A percentile compares a stretch with the other conserved stretches of the same genome.
phyloP scores from a whole-genome alignment of 2,329 filamentous ascomycete genomes.

The Cladosporium halotolerans region DNA sequence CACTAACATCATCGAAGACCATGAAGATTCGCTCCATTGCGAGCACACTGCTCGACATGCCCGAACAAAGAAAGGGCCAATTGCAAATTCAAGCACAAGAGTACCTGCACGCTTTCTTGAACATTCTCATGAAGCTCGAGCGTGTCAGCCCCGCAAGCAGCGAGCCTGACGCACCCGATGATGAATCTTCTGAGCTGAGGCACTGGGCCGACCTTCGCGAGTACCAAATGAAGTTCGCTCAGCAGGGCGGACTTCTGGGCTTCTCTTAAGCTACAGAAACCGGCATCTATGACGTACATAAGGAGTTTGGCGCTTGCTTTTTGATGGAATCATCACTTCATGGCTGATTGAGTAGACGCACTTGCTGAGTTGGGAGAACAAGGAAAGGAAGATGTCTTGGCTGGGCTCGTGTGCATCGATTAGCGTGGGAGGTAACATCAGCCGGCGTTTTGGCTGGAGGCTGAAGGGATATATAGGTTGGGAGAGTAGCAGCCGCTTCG shows the following conservation, averaged over 20 bases:
- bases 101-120: constrained; percentile 65
- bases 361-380: background rate
- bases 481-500: background rate
- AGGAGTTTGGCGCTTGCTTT: constrained; percentile 1
- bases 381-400: no score
- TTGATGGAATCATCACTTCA: background rate
- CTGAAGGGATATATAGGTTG: background rate
- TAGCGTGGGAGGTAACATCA: no score
- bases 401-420: no score
- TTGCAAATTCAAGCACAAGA: constrained; percentile 58
- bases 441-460: background rate
- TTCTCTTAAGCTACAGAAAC: constrained; percentile 18
- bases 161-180: constrained; percentile 32
- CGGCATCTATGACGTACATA: background rate
- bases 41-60: constrained; percentile 65
- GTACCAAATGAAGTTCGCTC: constrained; percentile 66
- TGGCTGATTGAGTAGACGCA: background rate
- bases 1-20: constrained; percentile 46
- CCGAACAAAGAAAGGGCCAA: constrained; percentile 47
- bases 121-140: constrained; percentile 69
- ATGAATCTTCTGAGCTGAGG: constrained; percentile 70
- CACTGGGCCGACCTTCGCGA: constrained; percentile 75
- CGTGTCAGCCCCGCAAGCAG: constrained; percentile 47
- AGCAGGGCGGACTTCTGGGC: constrained; percentile 52
- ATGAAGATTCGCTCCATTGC: constrained; percentile 82